Evolutionary conservation across 805 yeast genomes (phyloP).

Genomic region (Nakazawaea laoshanensis): DNA sequence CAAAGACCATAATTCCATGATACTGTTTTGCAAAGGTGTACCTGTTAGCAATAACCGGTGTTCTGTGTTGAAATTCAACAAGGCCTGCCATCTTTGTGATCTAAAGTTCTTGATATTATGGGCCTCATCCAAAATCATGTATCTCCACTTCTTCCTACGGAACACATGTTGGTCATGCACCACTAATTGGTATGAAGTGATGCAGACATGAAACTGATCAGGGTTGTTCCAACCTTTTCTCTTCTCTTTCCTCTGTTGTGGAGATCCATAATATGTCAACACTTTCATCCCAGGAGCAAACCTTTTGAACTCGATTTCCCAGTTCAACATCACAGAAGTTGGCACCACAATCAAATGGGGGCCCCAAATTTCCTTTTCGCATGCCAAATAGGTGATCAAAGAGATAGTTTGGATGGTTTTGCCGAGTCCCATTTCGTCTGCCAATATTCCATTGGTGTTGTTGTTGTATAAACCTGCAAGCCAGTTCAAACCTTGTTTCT

Average conservation of each 20-base stretch:
- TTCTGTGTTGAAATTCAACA: constrained; percentile 87
- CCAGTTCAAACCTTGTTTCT: constrained; percentile 96
- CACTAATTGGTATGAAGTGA: constrained; percentile 95
- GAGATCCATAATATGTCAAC: constrained; percentile 91
- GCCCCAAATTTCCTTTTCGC: constrained; percentile 94
- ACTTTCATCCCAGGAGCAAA: constrained; percentile 98
- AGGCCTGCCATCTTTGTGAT: constrained; percentile 95
- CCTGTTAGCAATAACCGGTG: constrained; percentile 86
- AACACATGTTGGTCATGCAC: constrained; percentile 95
- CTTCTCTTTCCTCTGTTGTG: constrained; percentile 92
- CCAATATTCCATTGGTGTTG: constrained; percentile 91
- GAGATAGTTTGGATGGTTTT: constrained; percentile 96
- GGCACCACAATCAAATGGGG: constrained; percentile 97
- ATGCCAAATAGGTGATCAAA: constrained; percentile 77
- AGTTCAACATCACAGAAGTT: constrained; percentile 91
- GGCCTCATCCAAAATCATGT: constrained; percentile 96
- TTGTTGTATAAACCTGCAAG: constrained; percentile 87
- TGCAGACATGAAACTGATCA: constrained; percentile 92
- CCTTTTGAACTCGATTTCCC: constrained; percentile 99
- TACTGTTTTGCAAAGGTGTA: constrained; percentile 92
- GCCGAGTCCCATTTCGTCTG: constrained; percentile 98
- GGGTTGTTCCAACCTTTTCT: constrained; percentile 97
- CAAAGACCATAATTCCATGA: constrained; percentile 94
- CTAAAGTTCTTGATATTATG: constrained; percentile 95
- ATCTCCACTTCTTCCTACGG: constrained; percentile 88